Base-by-base conservation (phyloP, 2,329 filamentous ascomycete genomes). In the Stagonosporopsis chrysanthemi region DNA sequence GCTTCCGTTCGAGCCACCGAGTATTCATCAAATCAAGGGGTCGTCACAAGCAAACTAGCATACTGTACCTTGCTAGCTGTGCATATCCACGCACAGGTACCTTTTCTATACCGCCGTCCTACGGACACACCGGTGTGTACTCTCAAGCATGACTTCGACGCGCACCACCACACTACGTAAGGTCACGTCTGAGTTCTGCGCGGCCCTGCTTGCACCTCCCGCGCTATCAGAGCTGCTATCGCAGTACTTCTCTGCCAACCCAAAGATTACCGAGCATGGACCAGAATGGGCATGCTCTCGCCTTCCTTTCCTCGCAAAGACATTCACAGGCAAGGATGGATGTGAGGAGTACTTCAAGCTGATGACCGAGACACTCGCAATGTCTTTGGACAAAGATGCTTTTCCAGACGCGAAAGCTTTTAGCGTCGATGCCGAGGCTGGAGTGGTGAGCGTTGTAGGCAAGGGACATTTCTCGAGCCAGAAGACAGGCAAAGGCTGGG, bases 241-340 rank as follows among this genome's bases (percentile, higher is more conserved):
- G 35, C 56, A 57, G 22, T 70, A 68, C 65, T 75, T 77, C 56
- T 56, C 59, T 46, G 42, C 39, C 14, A 28, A 38, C 14, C 75
- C 75, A 11, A 70, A 62, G 17, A 80, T 80, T 56, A 75, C 74
- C 2, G 78, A 80, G 65, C 77, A 80, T 59, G 78, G 78, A 1
- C 78, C 78, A 4, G 39, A 58, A 36, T 79, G 74, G 76, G 68
- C 76, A 12, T 66, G 46, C 26, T 51, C 67, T 3, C 71, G 70
- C 4, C 70, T 80, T 0, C 77, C 76, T 2, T 80, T 79, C 60
- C 66, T 80, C 1, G 73, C 69, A 15, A 72, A 73, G 42, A 76
- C 73, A 0, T 80, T 79, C 52, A 57, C 43, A 12, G 72, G 72
- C 15, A 56, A 51, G 19, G 59, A 69, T 2, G 73, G 61, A 1